Evolutionary conservation across 1,284 basidiomycete species (phyloP), one percentile per base, ranked within the genome.

Genomic region (Ceratobasidium sp.): DNA sequence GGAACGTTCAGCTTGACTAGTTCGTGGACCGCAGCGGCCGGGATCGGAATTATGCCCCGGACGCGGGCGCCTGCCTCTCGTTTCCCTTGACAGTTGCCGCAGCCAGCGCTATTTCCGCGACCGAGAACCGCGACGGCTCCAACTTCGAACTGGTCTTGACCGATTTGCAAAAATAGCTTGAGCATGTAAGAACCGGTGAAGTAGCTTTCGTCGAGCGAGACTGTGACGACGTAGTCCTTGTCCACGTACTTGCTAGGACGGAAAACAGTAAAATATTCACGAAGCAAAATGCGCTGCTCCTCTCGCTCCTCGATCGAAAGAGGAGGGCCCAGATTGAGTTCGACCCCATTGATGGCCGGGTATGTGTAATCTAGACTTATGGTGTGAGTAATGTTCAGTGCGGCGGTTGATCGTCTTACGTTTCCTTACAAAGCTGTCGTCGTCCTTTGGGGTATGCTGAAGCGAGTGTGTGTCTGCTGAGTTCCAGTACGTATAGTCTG

Each of bases 401-500:
- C 9, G 23, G 26, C 5, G 5, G n/a, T 58, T 58, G n/a, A 55
- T 12, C 26, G 13, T 7, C 55, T 4, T 58, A 58, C 55, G 26
- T 28, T 58, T 58, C n/a, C n/a, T 58, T n/a, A n/a, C 23, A 9
- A n/a, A 23, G 18, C 49, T 64, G 53, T 40, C 64, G 46, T 40
- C 44, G 42, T 58, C 68, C 40, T 77, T n/a, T 44, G n/a, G 18
- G 33, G 26, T 12, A 5, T 39, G n/a, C 20, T 51, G 5, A 18
- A 77, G 26, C 33, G 46, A 46, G 49, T 69, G 51, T 13, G 26
- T 40, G 20, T 70, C 51, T 2, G 67, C 40, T 12, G 80, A 77
- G 33, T 51, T 78, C 80, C 80, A 79, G 60, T 79, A 79, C 12
- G 51, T 68, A 0, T 33, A 42, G 20, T 75, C 70, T 0, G 55